phyloP scores from a whole-genome alignment of 2,329 filamentous ascomycete species.

The Pyricularia sp. region DNA sequence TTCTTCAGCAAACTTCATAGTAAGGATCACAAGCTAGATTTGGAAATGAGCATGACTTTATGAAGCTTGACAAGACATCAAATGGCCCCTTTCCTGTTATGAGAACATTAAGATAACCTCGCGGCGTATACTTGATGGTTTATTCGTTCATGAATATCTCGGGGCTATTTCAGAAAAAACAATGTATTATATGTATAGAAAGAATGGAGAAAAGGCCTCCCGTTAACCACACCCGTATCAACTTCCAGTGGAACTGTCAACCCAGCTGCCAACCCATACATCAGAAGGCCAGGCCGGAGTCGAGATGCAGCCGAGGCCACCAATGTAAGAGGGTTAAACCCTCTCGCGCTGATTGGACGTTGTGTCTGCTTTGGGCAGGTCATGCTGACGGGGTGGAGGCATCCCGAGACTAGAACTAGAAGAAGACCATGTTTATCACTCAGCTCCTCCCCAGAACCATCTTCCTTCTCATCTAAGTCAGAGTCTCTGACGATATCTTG shows the following conservation, averaged over 20 bases:
- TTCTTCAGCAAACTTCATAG: too few relatives aligned
- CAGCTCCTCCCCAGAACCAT: neutral
- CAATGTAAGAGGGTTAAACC: constrained; percentile 7
- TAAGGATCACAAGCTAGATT: too few relatives aligned
- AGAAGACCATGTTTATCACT: neutral
- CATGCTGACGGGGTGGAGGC: neutral
- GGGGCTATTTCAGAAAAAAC: too few relatives aligned
- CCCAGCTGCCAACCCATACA: neutral
- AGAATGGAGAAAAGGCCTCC: neutral
- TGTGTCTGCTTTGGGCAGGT: constrained; percentile 6
- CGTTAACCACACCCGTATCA: neutral
- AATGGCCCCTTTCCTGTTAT: too few relatives aligned
- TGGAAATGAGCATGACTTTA: too few relatives aligned
- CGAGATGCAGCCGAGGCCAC: neutral
- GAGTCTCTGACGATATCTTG: too few relatives aligned
- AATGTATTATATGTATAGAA: too few relatives aligned
- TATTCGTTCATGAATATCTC: too few relatives aligned
- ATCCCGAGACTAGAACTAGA: neutral
- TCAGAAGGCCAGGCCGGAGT: neutral
- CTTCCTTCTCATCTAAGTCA: neutral
- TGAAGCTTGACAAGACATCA: too few relatives aligned
- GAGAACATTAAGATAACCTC: too few relatives aligned
- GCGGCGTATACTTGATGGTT: too few relatives aligned
- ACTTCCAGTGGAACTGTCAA: neutral
- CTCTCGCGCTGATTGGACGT: constrained; percentile 4